Base-by-base conservation (phyloP, 805 yeast species). In the Alloascoidea africana region DNA sequence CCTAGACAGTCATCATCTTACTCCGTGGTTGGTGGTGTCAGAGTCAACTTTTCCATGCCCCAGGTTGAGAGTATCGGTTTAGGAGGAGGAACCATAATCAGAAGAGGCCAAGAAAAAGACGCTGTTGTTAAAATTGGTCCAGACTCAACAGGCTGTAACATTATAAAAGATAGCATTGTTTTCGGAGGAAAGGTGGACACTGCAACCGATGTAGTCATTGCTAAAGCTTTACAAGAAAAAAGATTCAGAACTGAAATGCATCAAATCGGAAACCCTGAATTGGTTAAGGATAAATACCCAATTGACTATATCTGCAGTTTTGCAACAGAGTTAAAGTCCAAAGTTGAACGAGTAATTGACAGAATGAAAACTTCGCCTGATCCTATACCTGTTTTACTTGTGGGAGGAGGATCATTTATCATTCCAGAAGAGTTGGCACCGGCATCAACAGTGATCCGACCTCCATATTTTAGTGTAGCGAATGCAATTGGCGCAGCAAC, bases 401-500 rank as follows among this genome's bases (percentile, higher is more conserved):
- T 67, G 27, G 72, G 72, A 32, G 72, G 73, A 27, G 72, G 71
- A 5, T 65, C 72, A 2, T 58, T 67, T 40, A 62, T 67, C 38
- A 59, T 58, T 14, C 64, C 66, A 2, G 46, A 48, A 5, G 39
- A 45, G 14, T 38, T 63, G 11, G 54, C 55, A 11, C 70, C 70
- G 17, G 65, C 66, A 4, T 58, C 66, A 1, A 49, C 53, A 33
- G 64, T 67, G 4, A 47, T 63, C 36, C 49, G 60, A 37, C 70
- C 70, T 2, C 60, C 60, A 18, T 65, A 42, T 42, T 58, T 48
- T 46, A 55, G 57, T 33, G 67, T 64, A 38, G 70, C 70, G 4
- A 67, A 67, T 49, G 73, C 72, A 2, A 63, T 67, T 38, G 71
- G 70, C 34, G 69, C 71, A 17, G 70, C 70, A 3, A 47, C 64